Evolutionary conservation across 352 stramenopile genomes (phyloP).

Genomic region (Globisporangium middletonii): DNA sequence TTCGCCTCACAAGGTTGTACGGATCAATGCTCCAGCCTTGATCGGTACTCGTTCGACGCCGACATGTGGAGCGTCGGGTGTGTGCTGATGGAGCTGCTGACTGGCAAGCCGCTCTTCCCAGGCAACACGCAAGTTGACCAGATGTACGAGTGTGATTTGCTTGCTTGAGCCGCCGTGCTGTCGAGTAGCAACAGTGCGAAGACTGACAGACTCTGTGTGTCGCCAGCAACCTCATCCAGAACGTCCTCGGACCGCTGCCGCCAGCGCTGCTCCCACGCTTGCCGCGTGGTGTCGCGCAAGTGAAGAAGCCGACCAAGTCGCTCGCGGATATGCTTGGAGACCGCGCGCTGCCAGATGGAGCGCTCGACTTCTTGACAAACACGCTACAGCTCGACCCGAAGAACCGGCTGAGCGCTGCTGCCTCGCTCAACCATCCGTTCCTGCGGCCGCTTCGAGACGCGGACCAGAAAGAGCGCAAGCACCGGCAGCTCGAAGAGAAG

Average conservation of each 20-base stretch:
- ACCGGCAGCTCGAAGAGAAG: slow-evolving; percentile 39
- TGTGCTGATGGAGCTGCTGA: slow-evolving; percentile 69
- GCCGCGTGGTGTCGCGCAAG: slow-evolving; percentile 37
- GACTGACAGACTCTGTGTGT: background rate
- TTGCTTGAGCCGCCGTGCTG: no score
- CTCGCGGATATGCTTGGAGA: slow-evolving; percentile 38
- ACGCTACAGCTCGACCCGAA: slow-evolving; percentile 63
- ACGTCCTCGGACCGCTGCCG: slow-evolving; percentile 54
- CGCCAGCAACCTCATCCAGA: slow-evolving; percentile 68
- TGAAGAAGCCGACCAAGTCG: slow-evolving; percentile 37
- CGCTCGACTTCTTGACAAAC: slow-evolving; percentile 56
- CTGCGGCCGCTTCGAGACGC: slow-evolving; percentile 44
- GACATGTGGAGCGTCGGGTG: slow-evolving; percentile 82
- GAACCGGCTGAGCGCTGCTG: slow-evolving; percentile 39
- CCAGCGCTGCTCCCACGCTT: slow-evolving; percentile 29
- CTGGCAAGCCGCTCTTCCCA: slow-evolving; percentile 66
- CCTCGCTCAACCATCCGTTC: slow-evolving; percentile 56
- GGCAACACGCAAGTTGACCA: slow-evolving; percentile 78
- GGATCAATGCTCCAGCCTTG: slow-evolving; percentile 27
- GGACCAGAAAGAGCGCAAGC: slow-evolving; percentile 31
- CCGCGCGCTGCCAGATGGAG: slow-evolving; percentile 39
- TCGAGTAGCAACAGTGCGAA: background rate
- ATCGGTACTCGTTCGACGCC: slow-evolving; percentile 77
- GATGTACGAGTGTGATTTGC: slow-evolving; percentile 29
- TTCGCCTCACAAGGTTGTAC: background rate